A percentile compares a stretch with the other conserved stretches of the same genome.
phyloP scores from a whole-genome alignment of 192 early-diverging fungal species.

The Chytriomyces sp. region DNA sequence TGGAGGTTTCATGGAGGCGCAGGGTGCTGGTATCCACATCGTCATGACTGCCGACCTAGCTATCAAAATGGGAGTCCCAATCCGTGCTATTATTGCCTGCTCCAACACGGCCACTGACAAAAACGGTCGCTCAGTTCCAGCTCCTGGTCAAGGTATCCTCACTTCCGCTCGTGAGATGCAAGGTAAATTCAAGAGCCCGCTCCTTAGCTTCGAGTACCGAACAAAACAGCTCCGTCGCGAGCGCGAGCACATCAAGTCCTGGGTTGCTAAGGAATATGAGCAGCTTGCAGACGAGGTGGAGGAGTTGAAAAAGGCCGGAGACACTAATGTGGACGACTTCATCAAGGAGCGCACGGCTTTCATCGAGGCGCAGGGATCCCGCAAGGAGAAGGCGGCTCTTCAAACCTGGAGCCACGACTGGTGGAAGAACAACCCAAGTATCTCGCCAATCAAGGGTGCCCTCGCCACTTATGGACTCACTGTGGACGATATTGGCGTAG shows the following conservation, averaged over 20 bases:
- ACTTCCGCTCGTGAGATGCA: conserved; percentile 80
- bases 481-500: conserved; percentile 89
- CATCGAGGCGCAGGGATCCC: conserved; percentile 50
- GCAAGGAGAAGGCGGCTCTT: conserved; percentile 74
- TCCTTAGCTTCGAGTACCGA: conserved; percentile 84
- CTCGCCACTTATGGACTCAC: conserved; percentile 86
- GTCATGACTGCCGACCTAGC: conserved; percentile 87
- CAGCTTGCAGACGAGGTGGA: conserved; percentile 68
- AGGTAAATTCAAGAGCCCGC: conserved; percentile 54
- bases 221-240: conserved; percentile 71
- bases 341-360: conserved; percentile 55
- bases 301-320: conserved; percentile 47
- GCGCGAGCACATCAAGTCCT: conserved; percentile 75
- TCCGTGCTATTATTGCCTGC: conserved; percentile 87
- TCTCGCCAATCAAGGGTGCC: conserved; percentile 84
- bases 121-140: conserved; percentile 90
- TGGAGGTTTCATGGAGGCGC: conserved; percentile 89
- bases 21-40: conserved; percentile 86
- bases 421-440: conserved; percentile 69
- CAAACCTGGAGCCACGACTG: conserved; percentile 80
- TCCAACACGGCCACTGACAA: conserved; percentile 92
- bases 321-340: conserved; percentile 45
- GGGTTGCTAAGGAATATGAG: conserved; percentile 78
- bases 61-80: conserved; percentile 89
- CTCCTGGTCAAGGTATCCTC: conserved; percentile 92